phyloP scores from a whole-genome alignment of 192 early-diverging fungal species.

The Haplosporangium gracile region DNA sequence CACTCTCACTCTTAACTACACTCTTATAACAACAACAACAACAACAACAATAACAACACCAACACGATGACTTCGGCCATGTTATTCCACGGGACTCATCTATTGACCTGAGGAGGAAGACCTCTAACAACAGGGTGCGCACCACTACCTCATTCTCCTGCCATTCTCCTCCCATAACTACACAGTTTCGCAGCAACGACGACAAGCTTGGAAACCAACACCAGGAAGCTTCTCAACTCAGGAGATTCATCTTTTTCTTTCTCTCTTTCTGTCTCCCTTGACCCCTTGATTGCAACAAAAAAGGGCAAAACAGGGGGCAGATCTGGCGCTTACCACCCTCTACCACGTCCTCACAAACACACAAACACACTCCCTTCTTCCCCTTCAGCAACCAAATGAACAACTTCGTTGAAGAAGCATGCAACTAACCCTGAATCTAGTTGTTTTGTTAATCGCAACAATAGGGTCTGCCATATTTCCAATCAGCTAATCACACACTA shows the following conservation, averaged over 20 bases:
- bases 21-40: background rate
- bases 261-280: background rate
- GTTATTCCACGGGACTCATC: background rate
- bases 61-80: background rate
- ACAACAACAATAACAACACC: no score
- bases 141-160: background rate
- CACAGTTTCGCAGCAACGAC: background rate
- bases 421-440: background rate
- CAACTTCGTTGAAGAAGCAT: background rate
- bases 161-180: background rate
- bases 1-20: background rate
- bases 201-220: background rate
- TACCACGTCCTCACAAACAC: background rate
- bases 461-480: constrained; percentile 3
- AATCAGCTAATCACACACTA: background rate
- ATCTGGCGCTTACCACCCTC: background rate
- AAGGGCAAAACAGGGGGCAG: background rate
- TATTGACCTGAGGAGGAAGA: background rate
- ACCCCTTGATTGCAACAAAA: background rate
- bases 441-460: background rate
- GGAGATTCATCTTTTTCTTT: background rate
- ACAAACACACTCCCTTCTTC: background rate
- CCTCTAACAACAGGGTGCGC: constrained; percentile 1
- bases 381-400: background rate
- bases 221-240: background rate